Percentiles rank a stretch among this genome's conserved stretches.
These are phyloP conservation scores for Xylariaceae sp. DNA, from an alignment of 2,329 filamentous ascomycete species.

Conservation along the genomic window DNA sequence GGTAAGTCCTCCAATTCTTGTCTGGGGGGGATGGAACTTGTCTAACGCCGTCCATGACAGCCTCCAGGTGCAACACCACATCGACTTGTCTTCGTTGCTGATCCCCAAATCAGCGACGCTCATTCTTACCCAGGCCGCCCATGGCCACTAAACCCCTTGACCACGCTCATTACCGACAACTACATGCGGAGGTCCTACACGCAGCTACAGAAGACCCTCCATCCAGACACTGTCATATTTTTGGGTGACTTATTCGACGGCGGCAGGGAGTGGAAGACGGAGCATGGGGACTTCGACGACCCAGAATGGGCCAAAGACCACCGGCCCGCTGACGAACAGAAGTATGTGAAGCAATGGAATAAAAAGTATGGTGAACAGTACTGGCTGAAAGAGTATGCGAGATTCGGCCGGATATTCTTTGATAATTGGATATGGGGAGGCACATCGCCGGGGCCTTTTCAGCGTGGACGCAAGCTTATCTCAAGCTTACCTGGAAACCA, in stretches of 20 bases:
- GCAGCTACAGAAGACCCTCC: conserved; percentile 74
- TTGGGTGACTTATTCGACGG: conserved; percentile 95
- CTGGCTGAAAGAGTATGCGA: conserved; percentile 85
- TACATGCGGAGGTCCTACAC: conserved; percentile 85
- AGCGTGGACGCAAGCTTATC: conserved; percentile 77
- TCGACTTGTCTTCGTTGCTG: conserved; percentile 82
- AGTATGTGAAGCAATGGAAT: conserved; percentile 69
- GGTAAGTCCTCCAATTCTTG: conserved; percentile 60
- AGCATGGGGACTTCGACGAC: conserved; percentile 62
- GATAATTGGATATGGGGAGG: conserved; percentile 68
- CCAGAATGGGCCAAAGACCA: conserved; percentile 62
- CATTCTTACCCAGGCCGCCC: conserved; percentile 90
- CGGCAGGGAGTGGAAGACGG: conserved; percentile 90
- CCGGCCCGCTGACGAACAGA: conserved; percentile 58
- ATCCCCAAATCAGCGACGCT: conserved; percentile 90
- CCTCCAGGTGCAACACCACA: conserved; percentile 80
- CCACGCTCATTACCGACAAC: conserved; percentile 75
- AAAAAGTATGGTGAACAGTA: conserved; percentile 79
- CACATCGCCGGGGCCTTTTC: conserved; percentile 59
- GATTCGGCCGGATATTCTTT: conserved; percentile 88
- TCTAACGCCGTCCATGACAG: conserved; percentile 52
- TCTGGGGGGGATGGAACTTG: background rate
- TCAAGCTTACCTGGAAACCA: conserved; percentile 92
- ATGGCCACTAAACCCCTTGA: conserved; percentile 62
- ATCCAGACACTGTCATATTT: conserved; percentile 89